Evolutionary conservation across 164 flowering plant genomes (phyloP).

Genomic region (Malania oleifera): DNA sequence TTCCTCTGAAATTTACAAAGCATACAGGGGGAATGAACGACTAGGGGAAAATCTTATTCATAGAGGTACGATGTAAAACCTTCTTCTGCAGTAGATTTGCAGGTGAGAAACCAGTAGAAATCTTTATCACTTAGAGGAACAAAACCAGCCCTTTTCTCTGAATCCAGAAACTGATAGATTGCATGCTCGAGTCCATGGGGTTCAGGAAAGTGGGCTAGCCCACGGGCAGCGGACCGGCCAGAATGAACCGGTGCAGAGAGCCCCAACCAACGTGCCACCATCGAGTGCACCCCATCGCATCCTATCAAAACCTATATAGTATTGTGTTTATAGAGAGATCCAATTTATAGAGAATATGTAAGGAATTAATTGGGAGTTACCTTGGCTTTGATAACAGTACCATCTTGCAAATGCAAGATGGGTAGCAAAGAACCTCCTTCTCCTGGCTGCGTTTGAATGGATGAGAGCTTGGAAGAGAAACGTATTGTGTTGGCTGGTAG

Average conservation of each 20-base stretch:
- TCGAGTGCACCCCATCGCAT: constrained; percentile 58
- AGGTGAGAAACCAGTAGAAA: constrained; percentile 33
- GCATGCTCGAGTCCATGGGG: constrained; percentile 41
- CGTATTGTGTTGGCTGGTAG: constrained; percentile 28
- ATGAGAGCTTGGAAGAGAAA: constrained; percentile 29
- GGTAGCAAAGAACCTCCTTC: constrained; percentile 9
- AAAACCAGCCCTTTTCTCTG: constrained; percentile 30
- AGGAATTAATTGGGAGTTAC: too few relatives aligned
- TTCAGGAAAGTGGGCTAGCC: constrained; percentile 33
- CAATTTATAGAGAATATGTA: too few relatives aligned
- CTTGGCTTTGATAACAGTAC: constrained; percentile 30
- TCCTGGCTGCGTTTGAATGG: constrained; percentile 17
- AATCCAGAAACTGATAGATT: constrained; percentile 24
- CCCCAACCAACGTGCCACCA: constrained; percentile 47
- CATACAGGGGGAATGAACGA: neutral
- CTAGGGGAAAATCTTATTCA: neutral
- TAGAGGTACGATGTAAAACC: neutral
- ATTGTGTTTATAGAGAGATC: too few relatives aligned
- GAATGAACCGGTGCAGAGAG: constrained; percentile 28
- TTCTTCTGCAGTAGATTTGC: constrained; percentile 12
- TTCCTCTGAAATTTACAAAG: neutral
- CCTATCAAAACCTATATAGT: constrained; percentile 38
- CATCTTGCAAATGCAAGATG: constrained; percentile 26
- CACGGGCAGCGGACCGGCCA: constrained; percentile 41
- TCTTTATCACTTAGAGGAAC: constrained; percentile 31